Evolutionary conservation across 1,284 basidiomycete genomes (phyloP), one percentile per base, ranked within the genome.

Genomic region (Cerioporus squamosus): DNA sequence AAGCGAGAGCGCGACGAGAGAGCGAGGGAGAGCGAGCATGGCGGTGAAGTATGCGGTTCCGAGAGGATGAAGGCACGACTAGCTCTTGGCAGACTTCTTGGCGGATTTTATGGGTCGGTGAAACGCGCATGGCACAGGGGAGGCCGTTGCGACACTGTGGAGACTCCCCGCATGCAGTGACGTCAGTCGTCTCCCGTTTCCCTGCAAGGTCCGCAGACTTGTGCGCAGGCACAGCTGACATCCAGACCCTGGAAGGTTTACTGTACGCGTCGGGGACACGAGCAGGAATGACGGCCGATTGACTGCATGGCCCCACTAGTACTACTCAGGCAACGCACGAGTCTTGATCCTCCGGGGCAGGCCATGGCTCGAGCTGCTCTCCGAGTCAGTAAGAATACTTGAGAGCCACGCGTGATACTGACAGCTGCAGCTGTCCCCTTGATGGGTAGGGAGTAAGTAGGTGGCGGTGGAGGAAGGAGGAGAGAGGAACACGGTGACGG

Each of bases 1-100:
- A 18, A 67, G 44, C 2, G 56, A 45, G 24, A 59, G 42, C 5
- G 38, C 52, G 29, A 57, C 5, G 36, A 60, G 51, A 2, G 55
- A 43, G 23, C n/a, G 24, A 17, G 40, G 36, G 2, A 47, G 36
- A 5, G 23, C 24, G 8, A 43, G 40, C 55, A 54, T 60, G 17
- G 47, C 29, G 42, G 29, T n/a, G n/a, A n/a, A n/a, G n/a, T 29
- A 45, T 20, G 14, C 31, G 39, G 29, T n/a, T 15, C 49, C 57
- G 29, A 48, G 49, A 9, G 53, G 24, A 43, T 17, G 24, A 29
- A 26, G 24, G 38, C 40, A 43, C 40, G 20, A 2, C n/a, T n/a
- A 15, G 18, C 18, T 15, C 39, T 31, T 51, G 38, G 49, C 48
- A 29, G 17, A 23, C 18, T 24, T 26, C 39, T 26, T 42, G 49